These are phyloP conservation scores for Fusarium sp. DNA, from an alignment of 2,329 filamentous ascomycete species.

Conservation along the genomic window DNA sequence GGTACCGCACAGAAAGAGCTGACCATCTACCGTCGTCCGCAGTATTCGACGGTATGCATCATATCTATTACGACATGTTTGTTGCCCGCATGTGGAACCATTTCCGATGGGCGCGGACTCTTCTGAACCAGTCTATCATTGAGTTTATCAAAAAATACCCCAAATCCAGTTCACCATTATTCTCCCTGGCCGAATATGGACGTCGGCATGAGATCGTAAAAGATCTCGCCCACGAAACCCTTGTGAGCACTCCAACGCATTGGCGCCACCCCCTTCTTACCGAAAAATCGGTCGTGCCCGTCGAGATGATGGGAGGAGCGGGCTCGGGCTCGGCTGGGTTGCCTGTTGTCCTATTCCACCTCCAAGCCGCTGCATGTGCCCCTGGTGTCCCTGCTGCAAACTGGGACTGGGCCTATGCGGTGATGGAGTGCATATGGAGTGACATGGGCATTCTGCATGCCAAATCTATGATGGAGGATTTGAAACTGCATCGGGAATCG, in stretches of 20 bases:
- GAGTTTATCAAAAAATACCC: conserved; percentile 57
- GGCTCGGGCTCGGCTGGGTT: conserved; percentile 63
- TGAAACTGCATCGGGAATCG: conserved; percentile 50
- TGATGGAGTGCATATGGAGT: conserved; percentile 63
- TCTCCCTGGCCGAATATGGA: conserved; percentile 50
- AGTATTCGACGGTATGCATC: conserved; percentile 66
- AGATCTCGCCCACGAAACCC: conserved; percentile 58
- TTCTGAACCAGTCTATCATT: conserved; percentile 65
- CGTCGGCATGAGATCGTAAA: conserved; percentile 54
- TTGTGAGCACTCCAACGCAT: conserved; percentile 63
- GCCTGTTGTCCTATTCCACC: conserved; percentile 63
- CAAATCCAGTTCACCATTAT: conserved; percentile 52
- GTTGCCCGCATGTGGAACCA: conserved; percentile 69
- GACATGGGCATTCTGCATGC: conserved; percentile 67
- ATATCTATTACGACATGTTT: conserved; percentile 68
- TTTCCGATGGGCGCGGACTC: conserved; percentile 69
- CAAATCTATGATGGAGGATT: conserved; percentile 58
- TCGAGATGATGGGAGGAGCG: conserved; percentile 55
- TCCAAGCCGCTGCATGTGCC: conserved; percentile 62
- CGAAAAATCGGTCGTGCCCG: conserved; percentile 53
- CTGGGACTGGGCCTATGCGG: conserved; percentile 60
- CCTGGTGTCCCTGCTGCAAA: conserved; percentile 59
- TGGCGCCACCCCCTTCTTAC: conserved; percentile 64
- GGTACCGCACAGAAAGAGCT: conserved; percentile 52
- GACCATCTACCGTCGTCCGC: conserved; percentile 55